phyloP scores from a whole-genome alignment of 805 yeast species.

The Candida coleopterorum region DNA sequence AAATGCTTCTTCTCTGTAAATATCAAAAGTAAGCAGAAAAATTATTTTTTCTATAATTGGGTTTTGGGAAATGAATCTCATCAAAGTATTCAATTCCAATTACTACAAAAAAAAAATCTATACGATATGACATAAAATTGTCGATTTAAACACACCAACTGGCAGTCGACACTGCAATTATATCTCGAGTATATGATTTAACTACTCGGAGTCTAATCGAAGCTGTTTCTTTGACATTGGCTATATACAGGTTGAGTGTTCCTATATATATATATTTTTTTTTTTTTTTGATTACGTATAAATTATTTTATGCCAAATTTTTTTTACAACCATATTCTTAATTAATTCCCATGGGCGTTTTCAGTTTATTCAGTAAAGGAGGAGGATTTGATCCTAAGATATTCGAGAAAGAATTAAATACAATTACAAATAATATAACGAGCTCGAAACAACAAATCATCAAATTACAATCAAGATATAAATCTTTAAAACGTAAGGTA shows the following conservation, averaged over 20 bases:
- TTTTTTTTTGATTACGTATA: neutral
- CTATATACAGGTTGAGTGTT: neutral
- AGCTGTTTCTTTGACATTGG: neutral
- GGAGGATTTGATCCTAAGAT: slow-evolving; percentile 25
- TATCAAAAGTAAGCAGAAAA: neutral
- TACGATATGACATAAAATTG: too few relatives aligned
- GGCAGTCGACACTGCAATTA: too few relatives aligned
- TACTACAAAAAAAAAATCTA: too few relatives aligned
- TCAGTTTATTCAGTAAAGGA: slow-evolving; percentile 20
- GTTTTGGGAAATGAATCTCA: too few relatives aligned
- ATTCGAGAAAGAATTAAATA: slow-evolving; percentile 32
- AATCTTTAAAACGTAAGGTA: slow-evolving; percentile 13
- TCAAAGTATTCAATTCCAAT: too few relatives aligned
- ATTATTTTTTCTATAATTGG: too few relatives aligned
- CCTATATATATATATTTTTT: neutral
- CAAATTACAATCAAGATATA: slow-evolving; percentile 14
- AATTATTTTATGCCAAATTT: neutral
- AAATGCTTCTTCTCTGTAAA: too few relatives aligned
- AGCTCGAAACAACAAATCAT: slow-evolving; percentile 22
- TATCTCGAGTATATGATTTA: too few relatives aligned
- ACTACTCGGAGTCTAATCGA: too few relatives aligned
- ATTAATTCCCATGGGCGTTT: slow-evolving; percentile 20
- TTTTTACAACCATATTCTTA: neutral
- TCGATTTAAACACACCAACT: too few relatives aligned
- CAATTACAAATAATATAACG: slow-evolving; percentile 23